A percentile compares a stretch with the other conserved stretches of the same genome.
Conservation (phyloP, 1,139 yeast species). For the Diutina rugosa region DNA sequence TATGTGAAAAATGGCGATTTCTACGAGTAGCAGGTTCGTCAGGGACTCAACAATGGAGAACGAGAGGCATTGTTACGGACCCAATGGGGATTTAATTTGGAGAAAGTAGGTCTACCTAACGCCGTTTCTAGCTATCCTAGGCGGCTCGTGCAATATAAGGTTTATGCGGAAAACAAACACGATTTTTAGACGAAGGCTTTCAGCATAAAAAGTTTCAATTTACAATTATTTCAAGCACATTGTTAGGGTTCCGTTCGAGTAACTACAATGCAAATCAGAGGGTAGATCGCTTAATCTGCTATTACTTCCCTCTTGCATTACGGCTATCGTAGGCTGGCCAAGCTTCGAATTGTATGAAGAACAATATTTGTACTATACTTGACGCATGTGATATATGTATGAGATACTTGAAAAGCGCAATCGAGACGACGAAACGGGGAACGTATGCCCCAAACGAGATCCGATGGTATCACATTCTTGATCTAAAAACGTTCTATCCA, state of each 20-base stretch:
- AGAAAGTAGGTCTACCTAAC: background rate
- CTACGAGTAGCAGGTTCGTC: too few relatives aligned
- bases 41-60: background rate
- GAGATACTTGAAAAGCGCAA: background rate
- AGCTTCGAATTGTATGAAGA: too few relatives aligned
- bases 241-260: too few relatives aligned
- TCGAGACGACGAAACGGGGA: background rate
- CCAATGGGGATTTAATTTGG: background rate
- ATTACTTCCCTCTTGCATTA: too few relatives aligned
- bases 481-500: background rate
- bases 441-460: background rate
- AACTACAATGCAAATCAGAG: too few relatives aligned
- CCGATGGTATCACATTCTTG: background rate
- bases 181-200: background rate
- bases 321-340: too few relatives aligned
- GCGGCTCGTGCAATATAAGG: background rate
- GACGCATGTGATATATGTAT: background rate
- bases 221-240: too few relatives aligned
- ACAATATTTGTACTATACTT: too few relatives aligned
- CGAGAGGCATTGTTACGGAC: background rate
- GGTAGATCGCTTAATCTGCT: too few relatives aligned
- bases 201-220: background rate
- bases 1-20: too few relatives aligned
- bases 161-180: background rate
- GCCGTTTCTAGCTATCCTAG: background rate